Evolutionary conservation across 345 rosid genomes (phyloP), one percentile per base, ranked within the genome.

Genomic region (Dimocarpus longan): DNA sequence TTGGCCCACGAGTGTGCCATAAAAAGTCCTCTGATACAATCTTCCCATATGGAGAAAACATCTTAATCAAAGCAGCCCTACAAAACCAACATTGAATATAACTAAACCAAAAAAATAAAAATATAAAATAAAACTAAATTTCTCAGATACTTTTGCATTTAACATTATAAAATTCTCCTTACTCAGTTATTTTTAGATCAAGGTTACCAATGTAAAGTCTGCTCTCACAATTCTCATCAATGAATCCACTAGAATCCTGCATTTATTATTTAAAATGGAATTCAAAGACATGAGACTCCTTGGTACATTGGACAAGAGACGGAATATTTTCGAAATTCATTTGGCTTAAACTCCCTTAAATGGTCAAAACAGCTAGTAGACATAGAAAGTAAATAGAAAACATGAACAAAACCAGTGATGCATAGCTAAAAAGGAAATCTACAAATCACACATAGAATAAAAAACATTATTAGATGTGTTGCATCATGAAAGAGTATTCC

Each of bases 1-100:
- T 95, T 28, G 98, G 95, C 6, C 98, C 98, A 4, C 93, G 93
- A 22, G 95, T 93, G 77, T 95, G 98, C 98, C 98, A 95, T 5
- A 93, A 83, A 84, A 90, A 95, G 80, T 95, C 98, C 84, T 95
- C 98, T 0, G 98, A 91, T 66, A 89, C 79, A 71, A 93, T 91
- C 83, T 90, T 95, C 66, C 98, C 98, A 63, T 86, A 93, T 6
- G 97, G 94, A 82, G 95, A 91, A 84, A 95, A 95, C 95, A 93
- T 90, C 85, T 93, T 95, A 76, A 95, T 92, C 83, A 95, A 77
- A 19, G 93, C 80, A 79, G 97, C 95, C 90, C 98, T 95, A 84
- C 37, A 70, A 73, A n/a, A 46, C 64, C 60, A 69, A 71, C 24
- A 48, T 19, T 0, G 37, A 57, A 28, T 69, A 42, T 6, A 44